Evolutionary conservation across 1,284 basidiomycete genomes (phyloP), one percentile per base, ranked within the genome.

Genomic region (Boletus calvinii): DNA sequence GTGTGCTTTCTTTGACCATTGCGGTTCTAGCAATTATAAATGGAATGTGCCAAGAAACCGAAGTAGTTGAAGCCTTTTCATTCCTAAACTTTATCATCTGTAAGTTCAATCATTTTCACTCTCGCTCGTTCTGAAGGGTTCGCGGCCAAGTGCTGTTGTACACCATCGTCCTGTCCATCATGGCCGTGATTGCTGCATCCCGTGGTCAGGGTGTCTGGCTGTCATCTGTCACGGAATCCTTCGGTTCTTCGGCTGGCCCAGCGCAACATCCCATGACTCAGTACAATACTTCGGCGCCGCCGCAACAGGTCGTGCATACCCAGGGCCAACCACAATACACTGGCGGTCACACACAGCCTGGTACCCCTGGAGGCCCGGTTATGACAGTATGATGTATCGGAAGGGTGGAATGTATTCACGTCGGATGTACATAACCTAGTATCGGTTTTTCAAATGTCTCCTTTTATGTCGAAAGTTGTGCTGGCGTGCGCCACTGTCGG

Each of bases 21-120:
- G 4, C 10, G 12, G 2, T 38, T 29, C 13, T 32, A 63, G 64
- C 35, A 1, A 17, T 53, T 26, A 0, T 2, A 18, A 41, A 54
- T 34, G 53, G 42, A 37, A 62, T 67, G 24, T 85, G 83, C 62
- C 66, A 67, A 40, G 72, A 81, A 57, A 62, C 71, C 31, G 59
- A 72, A 40, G 79, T 69, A 2, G 62, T 83, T 20, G 70, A 74
- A 31, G 83, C 80, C 1, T 81, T 84, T 61, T 62, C 74, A 8
- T 81, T 78, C 69, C 59, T 85, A 38, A 75, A 65, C 52, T 85
- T 80, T 72, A 54, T 83, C 24, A 56, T 75, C 3, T 58, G 81
- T 83, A 50, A 55, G 79, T 68, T 12, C 4, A 13, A 35, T 46
- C 6, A n/a, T 24, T 34, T 45, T 26, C 1, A 18, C 2, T 34